A percentile compares a stretch with the other conserved stretches of the same genome.
Evolutionary conservation across 306 rosid species (phyloP).

Genomic region (Calophaca sinica): DNA sequence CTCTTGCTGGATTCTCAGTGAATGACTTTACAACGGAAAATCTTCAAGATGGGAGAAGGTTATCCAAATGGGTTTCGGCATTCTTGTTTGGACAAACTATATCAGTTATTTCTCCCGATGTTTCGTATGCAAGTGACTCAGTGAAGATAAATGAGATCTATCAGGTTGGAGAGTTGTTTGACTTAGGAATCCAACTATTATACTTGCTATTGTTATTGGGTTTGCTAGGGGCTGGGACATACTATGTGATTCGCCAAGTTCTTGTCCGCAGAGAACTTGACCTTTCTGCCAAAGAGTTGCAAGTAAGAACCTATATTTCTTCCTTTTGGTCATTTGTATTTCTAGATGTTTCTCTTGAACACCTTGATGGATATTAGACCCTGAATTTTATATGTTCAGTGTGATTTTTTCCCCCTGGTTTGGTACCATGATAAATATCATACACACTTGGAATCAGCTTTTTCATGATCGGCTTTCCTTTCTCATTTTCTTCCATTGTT

Average conservation of each 20-base stretch:
- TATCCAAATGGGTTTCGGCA: slow-evolving; percentile 57
- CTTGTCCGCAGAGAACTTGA: slow-evolving; percentile 98
- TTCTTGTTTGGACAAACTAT: slow-evolving; percentile 67
- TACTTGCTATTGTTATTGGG: slow-evolving; percentile 74
- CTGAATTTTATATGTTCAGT: slow-evolving; percentile 23
- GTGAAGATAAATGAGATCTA: slow-evolving; percentile 64
- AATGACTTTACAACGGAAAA: slow-evolving; percentile 47
- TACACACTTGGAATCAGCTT: slow-evolving; percentile 21
- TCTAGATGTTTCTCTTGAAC: slow-evolving; percentile 25
- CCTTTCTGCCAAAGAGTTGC: slow-evolving; percentile 98
- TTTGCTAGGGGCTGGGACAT: slow-evolving; percentile 86
- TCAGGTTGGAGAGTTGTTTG: slow-evolving; percentile 84
- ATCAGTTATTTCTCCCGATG: slow-evolving; percentile 63
- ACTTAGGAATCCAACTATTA: slow-evolving; percentile 87
- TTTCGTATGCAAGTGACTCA: slow-evolving; percentile 66
- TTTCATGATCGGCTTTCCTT: slow-evolving; percentile 9
- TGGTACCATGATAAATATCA: slow-evolving; percentile 11
- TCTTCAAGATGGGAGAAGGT: slow-evolving; percentile 53
- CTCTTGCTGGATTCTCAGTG: slow-evolving; percentile 51
- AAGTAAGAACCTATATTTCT: slow-evolving; percentile 58
- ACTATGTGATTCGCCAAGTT: slow-evolving; percentile 90
- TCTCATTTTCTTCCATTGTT: slow-evolving; percentile 37
- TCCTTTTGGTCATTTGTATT: slow-evolving; percentile 29
- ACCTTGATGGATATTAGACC: slow-evolving; percentile 33
- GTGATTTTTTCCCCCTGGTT: not conserved